phyloP scores from a whole-genome alignment of 768 basidiomycete genomes.

The Coprinellus aureogranulatus region DNA sequence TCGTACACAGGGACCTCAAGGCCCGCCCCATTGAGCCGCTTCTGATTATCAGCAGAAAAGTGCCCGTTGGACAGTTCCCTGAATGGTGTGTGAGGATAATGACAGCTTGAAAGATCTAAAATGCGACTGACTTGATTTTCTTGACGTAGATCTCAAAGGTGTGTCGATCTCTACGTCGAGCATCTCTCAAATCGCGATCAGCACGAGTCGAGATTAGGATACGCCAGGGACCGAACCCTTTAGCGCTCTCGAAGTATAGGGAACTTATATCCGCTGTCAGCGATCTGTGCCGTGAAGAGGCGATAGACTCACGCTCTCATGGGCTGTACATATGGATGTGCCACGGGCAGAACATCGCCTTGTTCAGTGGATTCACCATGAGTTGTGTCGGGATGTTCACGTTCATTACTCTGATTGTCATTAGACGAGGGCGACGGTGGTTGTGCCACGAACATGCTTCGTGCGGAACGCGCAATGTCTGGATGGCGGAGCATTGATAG shows the following conservation, averaged over 20 bases:
- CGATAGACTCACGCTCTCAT: conserved; percentile 44
- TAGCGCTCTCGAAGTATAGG: conserved; percentile 54
- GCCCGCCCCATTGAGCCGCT: conserved; percentile 41
- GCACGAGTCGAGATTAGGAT: conserved; percentile 56
- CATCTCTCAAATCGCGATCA: conserved; percentile 46
- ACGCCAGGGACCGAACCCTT: conserved; percentile 64
- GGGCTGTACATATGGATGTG: conserved; percentile 47
- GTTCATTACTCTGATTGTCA: not conserved
- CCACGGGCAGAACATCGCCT: not conserved
- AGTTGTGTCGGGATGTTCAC: not conserved
- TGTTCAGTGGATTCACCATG: conserved; percentile 1
- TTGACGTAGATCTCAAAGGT: conserved; percentile 55
- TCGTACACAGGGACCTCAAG: conserved; percentile 59
- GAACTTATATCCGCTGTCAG: conserved; percentile 29
- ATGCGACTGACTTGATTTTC: conserved; percentile 57
- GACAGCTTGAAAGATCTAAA: not conserved
- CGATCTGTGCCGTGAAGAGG: not conserved
- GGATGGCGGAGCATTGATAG: not conserved
- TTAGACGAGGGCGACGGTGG: not conserved
- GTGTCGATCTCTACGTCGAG: conserved; percentile 42
- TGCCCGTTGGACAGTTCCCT: conserved; percentile 70
- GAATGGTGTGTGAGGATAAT: not conserved
- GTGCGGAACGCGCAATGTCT: not conserved
- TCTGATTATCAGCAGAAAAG: conserved; percentile 69
- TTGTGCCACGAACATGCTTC: not conserved